A percentile compares a stretch with the other conserved stretches of the same genome.
Conservation (phyloP, 108 stramenopile genomes). For the Bacterosira constricta region DNA sequence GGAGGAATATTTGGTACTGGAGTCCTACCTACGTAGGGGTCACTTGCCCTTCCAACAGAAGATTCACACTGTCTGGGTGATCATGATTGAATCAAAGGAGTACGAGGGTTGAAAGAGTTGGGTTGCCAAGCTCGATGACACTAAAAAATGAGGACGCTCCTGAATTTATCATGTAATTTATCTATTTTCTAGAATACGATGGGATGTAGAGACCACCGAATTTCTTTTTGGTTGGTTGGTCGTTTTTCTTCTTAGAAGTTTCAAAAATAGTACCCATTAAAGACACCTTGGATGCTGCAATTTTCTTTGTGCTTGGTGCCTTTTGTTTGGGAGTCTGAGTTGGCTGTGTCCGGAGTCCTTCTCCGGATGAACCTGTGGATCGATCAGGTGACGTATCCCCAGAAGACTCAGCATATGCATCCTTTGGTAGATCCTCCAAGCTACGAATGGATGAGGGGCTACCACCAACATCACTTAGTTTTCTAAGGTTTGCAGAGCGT, state of each 20-base stretch:
- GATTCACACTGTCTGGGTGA: no score
- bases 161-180: neutral
- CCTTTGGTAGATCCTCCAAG: neutral
- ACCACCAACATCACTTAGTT: neutral
- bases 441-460: neutral
- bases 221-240: slow-evolving; percentile 12
- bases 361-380: slow-evolving; percentile 8
- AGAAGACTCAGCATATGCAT: neutral
- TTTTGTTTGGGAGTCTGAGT: neutral
- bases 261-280: slow-evolving; percentile 44
- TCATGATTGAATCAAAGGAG: no score
- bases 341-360: slow-evolving; percentile 16
- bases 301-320: neutral
- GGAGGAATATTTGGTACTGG: no score
- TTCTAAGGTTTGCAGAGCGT: neutral
- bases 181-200: slow-evolving; percentile 18
- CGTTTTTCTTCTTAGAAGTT: slow-evolving; percentile 9
- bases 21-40: no score
- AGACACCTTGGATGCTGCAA: slow-evolving; percentile 12
- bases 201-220: slow-evolving; percentile 30
- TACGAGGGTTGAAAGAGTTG: no score
- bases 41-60: no score
- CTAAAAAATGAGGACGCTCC: neutral
- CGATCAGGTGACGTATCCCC: slow-evolving; percentile 7
- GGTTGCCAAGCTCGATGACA: neutral